Percentiles rank a stretch among this genome's conserved stretches.
Evolutionary conservation across 768 basidiomycete species (phyloP).

Genomic region (Saitozyma podzolica): DNA sequence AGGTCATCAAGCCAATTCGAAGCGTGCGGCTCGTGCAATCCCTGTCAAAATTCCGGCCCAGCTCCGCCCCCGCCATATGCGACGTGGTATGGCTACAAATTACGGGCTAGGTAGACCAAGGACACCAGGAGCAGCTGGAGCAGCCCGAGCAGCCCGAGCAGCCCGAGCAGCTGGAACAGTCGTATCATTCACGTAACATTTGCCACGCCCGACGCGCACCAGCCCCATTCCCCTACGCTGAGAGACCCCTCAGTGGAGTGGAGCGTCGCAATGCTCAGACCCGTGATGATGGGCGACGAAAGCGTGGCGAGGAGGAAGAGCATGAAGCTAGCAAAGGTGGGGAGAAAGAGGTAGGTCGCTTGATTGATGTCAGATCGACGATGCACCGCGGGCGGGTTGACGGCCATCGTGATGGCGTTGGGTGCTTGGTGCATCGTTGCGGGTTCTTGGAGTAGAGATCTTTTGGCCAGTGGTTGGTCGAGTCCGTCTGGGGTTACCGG

Average conservation of each 20-base stretch:
- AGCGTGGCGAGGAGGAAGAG: constrained; percentile 27
- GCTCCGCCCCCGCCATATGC: too few species aligned
- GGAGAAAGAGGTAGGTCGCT: constrained; percentile 43
- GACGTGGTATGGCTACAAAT: too few species aligned
- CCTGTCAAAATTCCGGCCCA: too few species aligned
- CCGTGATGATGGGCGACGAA: constrained; percentile 32
- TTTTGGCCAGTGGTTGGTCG: background rate
- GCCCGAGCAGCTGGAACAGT: too few species aligned
- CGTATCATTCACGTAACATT: too few species aligned
- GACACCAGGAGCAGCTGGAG: too few species aligned
- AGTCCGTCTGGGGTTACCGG: too few species aligned
- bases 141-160: too few species aligned
- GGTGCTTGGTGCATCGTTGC: background rate
- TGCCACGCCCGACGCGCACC: constrained; percentile 19
- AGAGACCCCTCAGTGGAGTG: constrained; percentile 13
- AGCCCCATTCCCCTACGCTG: constrained; percentile 36
- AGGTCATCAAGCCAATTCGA: too few species aligned
- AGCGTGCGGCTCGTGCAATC: too few species aligned
- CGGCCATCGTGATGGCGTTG: constrained; percentile 18
- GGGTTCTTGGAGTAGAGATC: background rate
- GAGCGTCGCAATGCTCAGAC: constrained; percentile 25
- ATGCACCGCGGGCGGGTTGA: constrained; percentile 20
- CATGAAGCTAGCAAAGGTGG: constrained; percentile 25
- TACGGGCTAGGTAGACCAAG: too few species aligned
- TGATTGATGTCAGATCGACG: constrained; percentile 33